Evolutionary conservation across 2,329 filamentous ascomycete genomes (phyloP).

Genomic region (Ceratocystis smalleyi): DNA sequence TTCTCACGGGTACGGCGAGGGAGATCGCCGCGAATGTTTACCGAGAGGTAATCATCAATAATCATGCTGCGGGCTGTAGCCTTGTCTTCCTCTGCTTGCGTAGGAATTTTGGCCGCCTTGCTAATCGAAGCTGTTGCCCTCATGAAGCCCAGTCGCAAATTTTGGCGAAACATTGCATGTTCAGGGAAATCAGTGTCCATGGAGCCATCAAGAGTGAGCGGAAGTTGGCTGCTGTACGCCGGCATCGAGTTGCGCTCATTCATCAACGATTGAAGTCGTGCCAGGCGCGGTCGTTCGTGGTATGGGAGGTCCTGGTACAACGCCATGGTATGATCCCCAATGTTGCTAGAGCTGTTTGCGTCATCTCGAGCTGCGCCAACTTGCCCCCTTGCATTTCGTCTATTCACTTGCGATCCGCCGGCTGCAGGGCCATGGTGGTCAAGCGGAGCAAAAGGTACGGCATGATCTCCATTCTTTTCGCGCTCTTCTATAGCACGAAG

Average conservation of each 20-base stretch:
- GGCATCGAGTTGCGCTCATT: slow-evolving; percentile 9
- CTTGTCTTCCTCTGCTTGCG: neutral
- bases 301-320: neutral
- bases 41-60: slow-evolving; percentile 9
- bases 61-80: neutral
- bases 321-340: neutral
- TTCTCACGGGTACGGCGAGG: slow-evolving; percentile 12
- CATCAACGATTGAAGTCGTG: neutral
- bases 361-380: neutral
- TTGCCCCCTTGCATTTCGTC: neutral
- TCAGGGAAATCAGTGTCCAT: neutral
- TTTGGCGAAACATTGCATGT: neutral
- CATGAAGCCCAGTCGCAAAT: neutral
- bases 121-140: neutral
- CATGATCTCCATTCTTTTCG: neutral
- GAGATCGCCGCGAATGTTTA: slow-evolving; percentile 10
- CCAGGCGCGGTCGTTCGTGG: neutral
- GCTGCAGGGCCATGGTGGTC: neutral
- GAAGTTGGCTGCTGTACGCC: slow-evolving; percentile 1
- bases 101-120: neutral
- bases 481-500: slow-evolving; percentile 5
- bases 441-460: neutral
- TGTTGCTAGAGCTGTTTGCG: neutral
- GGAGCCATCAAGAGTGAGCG: neutral
- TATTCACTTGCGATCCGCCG: neutral